Conservation (phyloP, 2,329 filamentous ascomycete species). For the Nothophoma quercina region DNA sequence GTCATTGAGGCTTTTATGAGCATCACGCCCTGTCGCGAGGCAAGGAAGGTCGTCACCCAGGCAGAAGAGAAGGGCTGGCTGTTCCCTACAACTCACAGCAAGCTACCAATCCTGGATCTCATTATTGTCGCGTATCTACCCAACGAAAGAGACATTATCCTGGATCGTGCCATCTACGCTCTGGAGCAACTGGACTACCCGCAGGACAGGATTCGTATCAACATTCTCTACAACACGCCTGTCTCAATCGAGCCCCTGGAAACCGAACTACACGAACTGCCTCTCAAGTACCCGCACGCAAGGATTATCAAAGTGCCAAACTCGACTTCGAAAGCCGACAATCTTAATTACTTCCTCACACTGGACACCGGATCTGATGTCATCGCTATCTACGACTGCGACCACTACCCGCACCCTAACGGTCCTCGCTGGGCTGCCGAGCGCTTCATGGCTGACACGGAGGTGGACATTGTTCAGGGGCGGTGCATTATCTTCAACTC, state of each 20-base stretch:
- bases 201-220: constrained; percentile 56
- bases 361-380: constrained; percentile 55
- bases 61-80: constrained; percentile 51
- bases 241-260: constrained; percentile 57
- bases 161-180: constrained; percentile 57
- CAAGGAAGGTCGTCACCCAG: constrained; percentile 47
- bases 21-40: constrained; percentile 47
- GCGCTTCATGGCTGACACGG: constrained; percentile 52
- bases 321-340: constrained; percentile 60
- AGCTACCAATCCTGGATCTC: constrained; percentile 55
- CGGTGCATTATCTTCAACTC: constrained; percentile 60
- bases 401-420: constrained; percentile 60
- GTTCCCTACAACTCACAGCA: constrained; percentile 52
- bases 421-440: constrained; percentile 59
- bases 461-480: constrained; percentile 59
- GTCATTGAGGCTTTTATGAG: constrained; percentile 54
- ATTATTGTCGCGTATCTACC: constrained; percentile 61
- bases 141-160: constrained; percentile 60
- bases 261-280: constrained; percentile 51
- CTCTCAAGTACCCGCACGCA: constrained; percentile 50
- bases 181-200: constrained; percentile 58
- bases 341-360: constrained; percentile 58
- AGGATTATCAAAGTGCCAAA: constrained; percentile 58
- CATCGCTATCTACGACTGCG: constrained; percentile 59
- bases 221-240: constrained; percentile 59